phyloP scores from a whole-genome alignment of 108 stramenopile species.

The Stephanodiscus minutulus region DNA sequence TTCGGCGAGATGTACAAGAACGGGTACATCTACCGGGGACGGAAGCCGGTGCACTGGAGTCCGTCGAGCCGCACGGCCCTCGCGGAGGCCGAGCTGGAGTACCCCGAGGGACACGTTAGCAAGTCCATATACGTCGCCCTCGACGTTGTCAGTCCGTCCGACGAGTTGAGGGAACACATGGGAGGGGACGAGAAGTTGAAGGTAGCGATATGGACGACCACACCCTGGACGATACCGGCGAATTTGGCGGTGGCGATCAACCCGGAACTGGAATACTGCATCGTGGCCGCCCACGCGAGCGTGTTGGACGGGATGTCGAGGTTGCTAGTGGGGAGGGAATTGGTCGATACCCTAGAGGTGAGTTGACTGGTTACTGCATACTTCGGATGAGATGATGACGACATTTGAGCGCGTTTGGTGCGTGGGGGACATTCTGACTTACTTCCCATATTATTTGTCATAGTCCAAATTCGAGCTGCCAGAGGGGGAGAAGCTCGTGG shows the following conservation, averaged over 20 bases:
- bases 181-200: conserved; percentile 59
- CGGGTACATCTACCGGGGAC: conserved; percentile 95
- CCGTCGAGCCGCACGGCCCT: conserved; percentile 95
- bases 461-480: conserved; percentile 72
- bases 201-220: conserved; percentile 94
- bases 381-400: background rate
- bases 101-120: conserved; percentile 93
- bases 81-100: conserved; percentile 99
- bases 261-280: conserved; percentile 87
- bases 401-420: background rate
- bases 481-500: conserved; percentile 69
- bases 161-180: conserved; percentile 58
- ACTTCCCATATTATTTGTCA: conserved; percentile 13
- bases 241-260: conserved; percentile 96
- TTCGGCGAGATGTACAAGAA: conserved; percentile 96
- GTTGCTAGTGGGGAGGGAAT: conserved; percentile 78
- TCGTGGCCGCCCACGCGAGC: conserved; percentile 62
- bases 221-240: conserved; percentile 93
- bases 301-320: conserved; percentile 65
- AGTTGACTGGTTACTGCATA: conserved; percentile 15
- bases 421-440: background rate
- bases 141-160: conserved; percentile 68
- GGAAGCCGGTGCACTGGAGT: conserved; percentile 99
- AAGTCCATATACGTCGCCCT: conserved; percentile 94
- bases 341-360: conserved; percentile 73